These are phyloP conservation scores for Mortierella sp. DNA, from an alignment of 371 early-diverging fungal species.

Conservation along the genomic window DNA sequence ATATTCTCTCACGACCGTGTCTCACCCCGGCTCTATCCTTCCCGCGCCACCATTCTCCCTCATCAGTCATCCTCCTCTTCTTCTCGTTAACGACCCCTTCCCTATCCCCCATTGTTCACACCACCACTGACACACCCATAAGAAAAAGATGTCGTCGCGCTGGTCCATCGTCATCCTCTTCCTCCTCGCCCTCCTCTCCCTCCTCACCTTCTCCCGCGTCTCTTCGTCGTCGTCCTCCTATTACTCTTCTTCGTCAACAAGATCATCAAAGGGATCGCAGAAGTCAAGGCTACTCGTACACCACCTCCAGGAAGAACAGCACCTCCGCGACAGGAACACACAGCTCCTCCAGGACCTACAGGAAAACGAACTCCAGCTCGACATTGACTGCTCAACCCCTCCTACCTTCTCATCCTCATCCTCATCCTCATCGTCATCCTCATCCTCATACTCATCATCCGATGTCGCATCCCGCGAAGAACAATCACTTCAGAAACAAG, in stretches of 20 bases:
- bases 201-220: constrained; percentile 42
- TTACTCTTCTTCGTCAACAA: too few species aligned
- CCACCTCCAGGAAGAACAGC: constrained; percentile 47
- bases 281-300: constrained; percentile 14
- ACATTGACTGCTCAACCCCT: constrained; percentile 21
- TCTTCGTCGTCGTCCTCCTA: background rate
- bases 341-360: constrained; percentile 46
- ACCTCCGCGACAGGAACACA: constrained; percentile 35
- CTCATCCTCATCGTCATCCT: constrained; percentile 2
- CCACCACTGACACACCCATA: background rate
- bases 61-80: background rate
- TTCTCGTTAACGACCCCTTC: constrained; percentile 33
- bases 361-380: constrained; percentile 47
- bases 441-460: background rate
- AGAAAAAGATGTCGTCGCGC: constrained; percentile 30
- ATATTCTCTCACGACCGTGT: background rate
- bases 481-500: constrained; percentile 33
- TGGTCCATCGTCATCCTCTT: constrained; percentile 37
- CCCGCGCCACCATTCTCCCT: constrained; percentile 8
- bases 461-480: constrained; percentile 26
- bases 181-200: constrained; percentile 27
- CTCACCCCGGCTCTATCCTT: constrained; percentile 9
- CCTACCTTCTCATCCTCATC: background rate
- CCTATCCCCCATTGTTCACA: background rate
- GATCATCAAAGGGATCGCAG: background rate